Conservation (phyloP, 306 rosid species). For the Pyrus betulifolia region DNA sequence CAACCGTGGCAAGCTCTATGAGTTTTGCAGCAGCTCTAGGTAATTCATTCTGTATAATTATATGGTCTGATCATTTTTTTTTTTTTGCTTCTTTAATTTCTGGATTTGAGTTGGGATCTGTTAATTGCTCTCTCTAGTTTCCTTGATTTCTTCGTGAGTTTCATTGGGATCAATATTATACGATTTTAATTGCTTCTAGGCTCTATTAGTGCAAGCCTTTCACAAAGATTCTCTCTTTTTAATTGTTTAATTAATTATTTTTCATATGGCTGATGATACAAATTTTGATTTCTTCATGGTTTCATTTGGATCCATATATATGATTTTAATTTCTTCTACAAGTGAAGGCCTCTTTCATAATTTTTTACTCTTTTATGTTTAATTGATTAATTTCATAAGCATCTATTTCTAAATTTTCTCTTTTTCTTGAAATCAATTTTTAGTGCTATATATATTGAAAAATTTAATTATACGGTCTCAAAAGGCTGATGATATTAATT, state of each 20-base stretch:
- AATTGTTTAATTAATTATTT: neutral
- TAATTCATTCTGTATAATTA: slow-evolving; percentile 10
- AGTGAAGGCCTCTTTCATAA: neutral
- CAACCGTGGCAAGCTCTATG: slow-evolving; percentile 85
- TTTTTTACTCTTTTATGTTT: neutral
- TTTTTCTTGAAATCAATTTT: neutral
- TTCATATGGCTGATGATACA: neutral
- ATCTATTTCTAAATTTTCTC: neutral
- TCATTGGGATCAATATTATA: neutral
- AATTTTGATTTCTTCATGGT: neutral
- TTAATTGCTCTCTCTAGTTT: neutral
- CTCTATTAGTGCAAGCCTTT: neutral
- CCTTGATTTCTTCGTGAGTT: neutral
- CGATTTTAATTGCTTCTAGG: neutral
- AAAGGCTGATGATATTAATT: neutral
- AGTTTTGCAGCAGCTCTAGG: slow-evolving; percentile 80
- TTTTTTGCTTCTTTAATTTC: neutral
- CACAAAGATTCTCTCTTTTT: neutral
- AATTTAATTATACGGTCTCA: neutral
- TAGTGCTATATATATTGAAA: neutral
- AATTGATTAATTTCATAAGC: neutral
- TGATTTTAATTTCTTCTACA: neutral
- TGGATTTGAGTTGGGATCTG: neutral
- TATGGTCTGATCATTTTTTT: neutral
- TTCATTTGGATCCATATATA: neutral